Base-by-base conservation (phyloP, 2,329 filamentous ascomycete genomes). In the Penicillium palitans region DNA sequence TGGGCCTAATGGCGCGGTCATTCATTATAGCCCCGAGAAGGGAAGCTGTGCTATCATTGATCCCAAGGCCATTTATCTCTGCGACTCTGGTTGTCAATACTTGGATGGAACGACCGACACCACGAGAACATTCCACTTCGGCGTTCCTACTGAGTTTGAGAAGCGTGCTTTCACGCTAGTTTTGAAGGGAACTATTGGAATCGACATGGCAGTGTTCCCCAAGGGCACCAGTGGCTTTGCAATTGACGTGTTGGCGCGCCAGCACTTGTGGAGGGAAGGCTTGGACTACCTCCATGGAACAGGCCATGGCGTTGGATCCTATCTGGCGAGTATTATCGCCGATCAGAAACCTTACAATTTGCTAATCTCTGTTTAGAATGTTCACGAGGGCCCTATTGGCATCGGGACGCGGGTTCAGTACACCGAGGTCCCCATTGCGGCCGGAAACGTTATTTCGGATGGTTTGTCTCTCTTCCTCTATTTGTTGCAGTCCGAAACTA, bases 41-140 rank as follows among this genome's bases (percentile, higher is more conserved):
- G 91, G 90, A 21, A 88, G 83, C 62, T 98, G 93, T 76, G 85
- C 92, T 9, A 79, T 84, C 29, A 91, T 99, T 66, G 91, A 99
- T 66, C 91, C 91, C 0, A 86, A 87, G 7, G 87, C 88, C 15
- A 86, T 99, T 58, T 99, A 99, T 70, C 85, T 99, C 3, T 99
- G 95, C 73, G 95, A 99, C 75, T 98, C 95, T 24, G 95, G 95
- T 24, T 95, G 90, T n/a, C 95, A 99, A 74, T 99, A 93, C 70
- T 82, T 90, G 3, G 95, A 99, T 73, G 95, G 95, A 56, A 99
- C 95, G 0, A 99, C 95, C 0, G 95, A 99, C 71, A 96, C 91
- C 0, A 99, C 95, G 6, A 84, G 95, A 42, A 99, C 95, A 0
- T 80, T 96, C 40, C 95, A 99, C 71, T 98, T 98, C 72, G 91